Evolutionary conservation across 768 basidiomycete species (phyloP).

Genomic region (Mrakia blollopis): DNA sequence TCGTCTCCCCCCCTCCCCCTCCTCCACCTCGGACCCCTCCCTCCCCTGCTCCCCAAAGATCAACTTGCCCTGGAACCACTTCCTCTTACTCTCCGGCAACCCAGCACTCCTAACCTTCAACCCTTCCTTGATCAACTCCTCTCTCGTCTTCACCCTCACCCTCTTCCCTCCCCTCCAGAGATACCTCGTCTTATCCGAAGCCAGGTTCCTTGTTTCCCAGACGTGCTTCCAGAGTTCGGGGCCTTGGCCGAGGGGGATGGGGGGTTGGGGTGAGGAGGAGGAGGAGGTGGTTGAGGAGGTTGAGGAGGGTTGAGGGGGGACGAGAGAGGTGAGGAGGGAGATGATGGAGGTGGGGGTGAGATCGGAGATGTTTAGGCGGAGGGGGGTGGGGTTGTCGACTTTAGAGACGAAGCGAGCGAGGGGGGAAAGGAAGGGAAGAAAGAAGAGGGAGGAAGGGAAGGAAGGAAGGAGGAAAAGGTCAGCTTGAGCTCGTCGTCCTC

Average conservation of each 20-base stretch:
- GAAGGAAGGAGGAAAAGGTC: background rate
- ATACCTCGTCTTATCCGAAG: background rate
- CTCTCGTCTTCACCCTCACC: background rate
- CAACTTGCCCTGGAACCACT: background rate
- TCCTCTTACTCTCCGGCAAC: background rate
- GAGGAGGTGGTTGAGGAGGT: background rate
- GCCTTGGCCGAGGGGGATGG: constrained; percentile 26
- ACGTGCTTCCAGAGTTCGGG: constrained; percentile 15
- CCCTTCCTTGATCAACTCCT: background rate
- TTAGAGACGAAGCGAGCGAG: background rate
- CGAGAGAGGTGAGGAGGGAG: constrained; percentile 20
- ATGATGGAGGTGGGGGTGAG: background rate
- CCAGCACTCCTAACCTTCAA: background rate
- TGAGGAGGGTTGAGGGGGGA: constrained; percentile 12
- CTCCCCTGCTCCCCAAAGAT: background rate
- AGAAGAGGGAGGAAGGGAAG: background rate
- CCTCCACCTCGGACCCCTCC: too few species aligned
- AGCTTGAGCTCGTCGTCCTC: background rate
- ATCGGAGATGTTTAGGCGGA: constrained; percentile 20
- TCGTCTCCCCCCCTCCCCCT: background rate
- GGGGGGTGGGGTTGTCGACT: background rate
- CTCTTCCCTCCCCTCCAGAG: background rate
- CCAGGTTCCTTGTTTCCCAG: background rate
- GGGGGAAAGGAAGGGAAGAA: background rate
- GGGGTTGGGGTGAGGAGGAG: background rate